Evolutionary conservation across 129 eudicot genomes (phyloP).

Genomic region (Ambrosia trifida): DNA sequence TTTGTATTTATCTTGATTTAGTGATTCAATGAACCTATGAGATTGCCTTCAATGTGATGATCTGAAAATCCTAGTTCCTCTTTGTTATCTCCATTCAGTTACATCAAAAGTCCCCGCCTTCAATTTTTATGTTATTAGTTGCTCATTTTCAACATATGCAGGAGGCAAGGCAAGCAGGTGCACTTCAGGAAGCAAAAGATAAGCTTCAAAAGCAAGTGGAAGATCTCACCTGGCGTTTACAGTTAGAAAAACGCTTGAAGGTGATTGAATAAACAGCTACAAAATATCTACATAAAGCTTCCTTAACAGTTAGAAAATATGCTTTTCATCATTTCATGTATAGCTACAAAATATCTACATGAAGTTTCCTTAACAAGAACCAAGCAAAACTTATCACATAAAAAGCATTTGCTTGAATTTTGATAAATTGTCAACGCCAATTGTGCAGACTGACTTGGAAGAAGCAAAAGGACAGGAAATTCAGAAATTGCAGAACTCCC

Average conservation of each 20-base stretch:
- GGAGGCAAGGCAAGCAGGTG: slow-evolving; percentile 89
- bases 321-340: no score
- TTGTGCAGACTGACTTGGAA: slow-evolving; percentile 78
- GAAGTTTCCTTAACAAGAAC: slow-evolving; percentile 3
- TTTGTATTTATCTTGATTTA: not conserved
- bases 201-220: slow-evolving; percentile 87
- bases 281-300: slow-evolving; percentile 9
- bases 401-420: not conserved
- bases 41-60: slow-evolving; percentile 12
- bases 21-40: slow-evolving; percentile 23
- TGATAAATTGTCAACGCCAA: slow-evolving; percentile 23
- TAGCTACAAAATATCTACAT: no score
- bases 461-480: slow-evolving; percentile 88
- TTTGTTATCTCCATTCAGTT: slow-evolving; percentile 1
- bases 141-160: slow-evolving; percentile 36
- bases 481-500: slow-evolving; percentile 63
- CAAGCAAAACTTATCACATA: not conserved
- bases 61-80: slow-evolving; percentile 1
- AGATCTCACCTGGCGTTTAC: slow-evolving; percentile 89
- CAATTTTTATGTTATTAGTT: slow-evolving; percentile 11
- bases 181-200: slow-evolving; percentile 93
- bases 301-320: no score
- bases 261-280: slow-evolving; percentile 43
- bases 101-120: slow-evolving; percentile 18
- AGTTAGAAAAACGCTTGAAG: slow-evolving; percentile 88